Percentiles rank a stretch among this genome's conserved stretches.
These are phyloP conservation scores for Asterella californica DNA, from an alignment of 225 moss, liverwort and hornwort genomes.

Conservation along the genomic window DNA sequence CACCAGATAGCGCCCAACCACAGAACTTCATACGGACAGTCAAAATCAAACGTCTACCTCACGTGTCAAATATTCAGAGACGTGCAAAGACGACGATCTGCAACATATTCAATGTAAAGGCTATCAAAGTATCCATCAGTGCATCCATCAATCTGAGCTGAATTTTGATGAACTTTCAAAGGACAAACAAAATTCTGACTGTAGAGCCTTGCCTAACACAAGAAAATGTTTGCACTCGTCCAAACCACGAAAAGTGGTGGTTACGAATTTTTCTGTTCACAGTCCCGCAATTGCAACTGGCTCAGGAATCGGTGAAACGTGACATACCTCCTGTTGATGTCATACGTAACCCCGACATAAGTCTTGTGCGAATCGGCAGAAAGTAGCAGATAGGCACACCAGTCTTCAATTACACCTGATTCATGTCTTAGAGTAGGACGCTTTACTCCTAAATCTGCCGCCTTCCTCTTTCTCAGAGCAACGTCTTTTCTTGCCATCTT, in stretches of 20 bases:
- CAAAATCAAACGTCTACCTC: neutral
- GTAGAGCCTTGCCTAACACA: neutral
- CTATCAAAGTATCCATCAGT: neutral
- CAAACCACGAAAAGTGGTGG: neutral
- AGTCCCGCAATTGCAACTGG: neutral
- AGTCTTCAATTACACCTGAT: conserved; percentile 43
- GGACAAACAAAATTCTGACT: neutral
- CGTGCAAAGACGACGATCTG: neutral
- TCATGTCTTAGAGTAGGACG: conserved; percentile 25
- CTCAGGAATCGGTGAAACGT: neutral
- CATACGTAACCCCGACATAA: conserved; percentile 71
- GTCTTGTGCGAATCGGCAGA: conserved; percentile 74
- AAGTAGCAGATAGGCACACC: conserved; percentile 81
- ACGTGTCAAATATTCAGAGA: no score
- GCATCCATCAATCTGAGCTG: neutral
- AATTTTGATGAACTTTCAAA: neutral
- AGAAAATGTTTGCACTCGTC: neutral
- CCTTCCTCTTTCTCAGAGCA: conserved; percentile 23
- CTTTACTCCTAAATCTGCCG: conserved; percentile 16
- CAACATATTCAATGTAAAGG: neutral
- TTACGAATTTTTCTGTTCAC: no score
- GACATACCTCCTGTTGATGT: conserved; percentile 59
- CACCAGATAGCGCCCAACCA: neutral
- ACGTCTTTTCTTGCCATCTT: conserved; percentile 10
- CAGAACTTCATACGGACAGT: neutral